Evolutionary conservation across 257 asterid genomes (phyloP), one percentile per base, ranked within the genome.

Genomic region (Penstemon davidsonii): DNA sequence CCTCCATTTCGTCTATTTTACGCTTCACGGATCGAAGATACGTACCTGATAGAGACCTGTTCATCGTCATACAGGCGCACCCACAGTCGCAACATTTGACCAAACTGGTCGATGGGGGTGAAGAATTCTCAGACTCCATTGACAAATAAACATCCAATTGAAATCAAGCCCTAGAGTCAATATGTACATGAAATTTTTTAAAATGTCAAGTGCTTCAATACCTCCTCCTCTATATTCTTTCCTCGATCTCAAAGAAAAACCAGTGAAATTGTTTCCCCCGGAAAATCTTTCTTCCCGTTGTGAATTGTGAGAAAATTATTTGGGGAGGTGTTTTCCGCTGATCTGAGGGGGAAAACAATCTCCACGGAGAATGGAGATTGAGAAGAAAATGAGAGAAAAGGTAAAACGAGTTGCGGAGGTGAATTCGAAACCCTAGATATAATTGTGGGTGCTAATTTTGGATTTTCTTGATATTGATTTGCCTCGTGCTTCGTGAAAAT

Each of bases 81-180:
- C 87, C 96, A 46, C 96, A 91, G 66, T 91, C 86, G 58, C 93
- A 84, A 73, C 96, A 87, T 75, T 87, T 81, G 64, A 66, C 71
- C 78, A 38, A 52, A 75, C 80, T 80, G 36, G 78, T 66, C 2
- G 82, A 79, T 1, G 82, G 71, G 68, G 78, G 67, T 38, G 82
- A 64, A 58, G 81, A 65, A 62, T 60, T 68, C 64, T 76, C 88
- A 63, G 85, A 77, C 72, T 84, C 94, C 98, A 92, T 92, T 60
- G 66, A 62, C n/a, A 66, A 57, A 81, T 54, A 63, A 53, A 59
- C 70, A 80, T 73, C 64, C 79, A 67, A 62, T 33, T 75, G 45
- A 55, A 69, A 50, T 33, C 58, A 61, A 61, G 42, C 67, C 70
- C 68, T 75, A 70, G 57, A 45, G 72, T 49, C 74, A 56, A 75